Evolutionary conservation across 305 asterid species (phyloP), one percentile per base, ranked within the genome.

Genomic region (Euphrasia arctica): DNA sequence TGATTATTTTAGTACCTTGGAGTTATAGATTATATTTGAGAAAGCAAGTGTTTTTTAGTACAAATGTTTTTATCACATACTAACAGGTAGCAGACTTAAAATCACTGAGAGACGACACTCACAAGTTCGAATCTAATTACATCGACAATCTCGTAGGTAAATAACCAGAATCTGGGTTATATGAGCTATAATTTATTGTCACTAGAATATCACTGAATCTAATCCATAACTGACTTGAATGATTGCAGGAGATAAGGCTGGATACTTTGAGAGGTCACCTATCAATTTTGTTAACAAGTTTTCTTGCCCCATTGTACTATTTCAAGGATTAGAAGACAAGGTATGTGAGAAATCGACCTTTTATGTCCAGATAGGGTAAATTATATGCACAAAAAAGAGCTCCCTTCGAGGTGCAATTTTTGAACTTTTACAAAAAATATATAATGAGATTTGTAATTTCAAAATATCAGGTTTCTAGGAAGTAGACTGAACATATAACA

Each of bases 241-340:
- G 32, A 52, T 71, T 71, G 78, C 95, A 91, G 96, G 96, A 68
- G 71, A 75, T 47, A 88, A 86, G 67, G 74, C 29, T 4, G 85
- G 75, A 3, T 91, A 68, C 87, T 79, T 78, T 74, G 89, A 83
- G 79, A 78, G 96, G 74, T 85, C 96, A 13, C 96, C 98, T 15
- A 89, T 89, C 80, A 89, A 89, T 82, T 89, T 77, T 58, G 95
- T 91, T 28, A 82, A 89, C 64, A 80, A 72, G 52, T 91, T 89
- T 73, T 86, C 96, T 12, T 85, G 98, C 72, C 95, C 98, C 61
- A 77, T 85, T 67, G 85, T 91, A 66, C 79, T 89, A 63, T 91
- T 91, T 75, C 96, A 91, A 77, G 98, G 98, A 67, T 73, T 86
- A 75, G 95, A 91, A 34, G 96, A 86, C 85, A 85, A 83, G 92